Conservation (phyloP, 1,284 basidiomycete species). For the Trametes polyzona region DNA sequence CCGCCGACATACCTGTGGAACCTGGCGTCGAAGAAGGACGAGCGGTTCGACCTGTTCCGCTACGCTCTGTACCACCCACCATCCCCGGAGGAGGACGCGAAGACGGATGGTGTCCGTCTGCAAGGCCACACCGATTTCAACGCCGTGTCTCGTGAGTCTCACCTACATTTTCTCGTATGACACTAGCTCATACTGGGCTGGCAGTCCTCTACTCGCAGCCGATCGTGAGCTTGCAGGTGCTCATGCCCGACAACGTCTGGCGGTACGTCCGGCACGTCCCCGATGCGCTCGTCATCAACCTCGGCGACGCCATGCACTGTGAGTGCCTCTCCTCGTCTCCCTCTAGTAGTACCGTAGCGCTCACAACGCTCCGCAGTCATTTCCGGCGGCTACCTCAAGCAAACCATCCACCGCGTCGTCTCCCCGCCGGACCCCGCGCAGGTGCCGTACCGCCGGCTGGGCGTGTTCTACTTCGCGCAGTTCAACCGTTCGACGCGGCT, state of each 20-base stretch:
- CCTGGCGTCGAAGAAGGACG: conserved; percentile 5
- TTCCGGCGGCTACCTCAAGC: conserved; percentile 47
- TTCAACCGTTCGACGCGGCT: conserved; percentile 18
- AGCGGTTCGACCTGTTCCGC: conserved; percentile 10
- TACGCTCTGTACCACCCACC: conserved; percentile 16
- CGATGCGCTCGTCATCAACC: conserved; percentile 47
- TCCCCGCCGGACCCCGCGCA: conserved; percentile 10
- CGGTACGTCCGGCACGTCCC: conserved; percentile 48
- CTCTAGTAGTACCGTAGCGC: neutral
- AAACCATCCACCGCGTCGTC: conserved; percentile 47
- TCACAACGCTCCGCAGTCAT: conserved; percentile 32
- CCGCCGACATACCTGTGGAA: conserved; percentile 9
- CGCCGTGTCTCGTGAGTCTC: conserved; percentile 5
- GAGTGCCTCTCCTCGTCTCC: neutral
- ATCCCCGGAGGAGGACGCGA: conserved; percentile 6
- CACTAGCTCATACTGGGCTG: conserved; percentile 27
- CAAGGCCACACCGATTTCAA: conserved; percentile 17
- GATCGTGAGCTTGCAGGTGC: conserved; percentile 51
- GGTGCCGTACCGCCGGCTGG: conserved; percentile 11
- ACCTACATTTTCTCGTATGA: neutral
- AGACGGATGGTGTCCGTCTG: conserved; percentile 15
- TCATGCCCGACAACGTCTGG: conserved; percentile 51
- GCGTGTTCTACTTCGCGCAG: conserved; percentile 18
- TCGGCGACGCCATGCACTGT: conserved; percentile 47
- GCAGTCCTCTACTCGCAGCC: conserved; percentile 50